phyloP scores from a whole-genome alignment of 805 yeast genomes.

The Nakazawaea holstii region DNA sequence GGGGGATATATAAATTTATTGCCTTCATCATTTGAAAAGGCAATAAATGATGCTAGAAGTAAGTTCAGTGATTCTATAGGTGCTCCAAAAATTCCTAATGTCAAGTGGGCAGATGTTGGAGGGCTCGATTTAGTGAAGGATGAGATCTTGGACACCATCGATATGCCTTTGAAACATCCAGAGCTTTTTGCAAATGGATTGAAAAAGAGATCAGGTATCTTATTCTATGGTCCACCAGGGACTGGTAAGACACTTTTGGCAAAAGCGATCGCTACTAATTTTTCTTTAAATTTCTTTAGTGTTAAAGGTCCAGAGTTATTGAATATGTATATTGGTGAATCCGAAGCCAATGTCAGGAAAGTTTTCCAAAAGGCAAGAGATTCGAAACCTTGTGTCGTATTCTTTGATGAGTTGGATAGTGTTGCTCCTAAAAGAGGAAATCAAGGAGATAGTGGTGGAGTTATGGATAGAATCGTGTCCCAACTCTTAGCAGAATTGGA shows the following conservation, averaged over 20 bases:
- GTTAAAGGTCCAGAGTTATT: conserved; percentile 96
- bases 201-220: conserved; percentile 88
- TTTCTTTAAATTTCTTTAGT: conserved; percentile 88
- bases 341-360: conserved; percentile 93
- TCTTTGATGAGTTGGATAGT: conserved; percentile 95
- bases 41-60: conserved; percentile 77
- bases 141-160: conserved; percentile 92
- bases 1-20: conserved; percentile 50
- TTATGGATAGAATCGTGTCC: conserved; percentile 97
- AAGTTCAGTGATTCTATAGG: conserved; percentile 93
- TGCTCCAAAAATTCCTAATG: conserved; percentile 93
- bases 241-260: conserved; percentile 96
- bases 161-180: conserved; percentile 91
- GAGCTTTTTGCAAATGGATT: conserved; percentile 83
- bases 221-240: conserved; percentile 98
- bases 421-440: conserved; percentile 98
- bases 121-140: conserved; percentile 87
- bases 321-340: conserved; percentile 98
- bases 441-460: conserved; percentile 98
- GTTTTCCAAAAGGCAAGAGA: conserved; percentile 94
- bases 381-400: conserved; percentile 95
- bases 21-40: conserved; percentile 59
- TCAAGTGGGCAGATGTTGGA: conserved; percentile 96
- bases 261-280: conserved; percentile 94
- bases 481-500: conserved; percentile 92